A percentile compares a stretch with the other conserved stretches of the same genome.
phyloP scores from a whole-genome alignment of 2,329 filamentous ascomycete genomes.

The Clarireedia hainanense region DNA sequence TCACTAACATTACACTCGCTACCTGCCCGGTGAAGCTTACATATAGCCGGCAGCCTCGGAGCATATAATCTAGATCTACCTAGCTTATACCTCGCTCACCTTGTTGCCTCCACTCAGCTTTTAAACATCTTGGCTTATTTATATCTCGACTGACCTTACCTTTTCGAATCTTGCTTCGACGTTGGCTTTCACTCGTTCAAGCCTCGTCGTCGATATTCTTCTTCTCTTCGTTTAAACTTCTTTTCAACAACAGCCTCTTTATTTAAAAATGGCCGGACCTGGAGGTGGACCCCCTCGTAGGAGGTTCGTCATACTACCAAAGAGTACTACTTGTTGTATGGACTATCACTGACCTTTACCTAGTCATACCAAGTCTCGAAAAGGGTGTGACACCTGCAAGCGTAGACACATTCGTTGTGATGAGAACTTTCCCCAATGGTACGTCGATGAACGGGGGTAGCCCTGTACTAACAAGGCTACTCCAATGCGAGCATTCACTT shows the following conservation, averaged over 20 bases:
- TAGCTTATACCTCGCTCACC: constrained; percentile 14
- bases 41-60: constrained; percentile 25
- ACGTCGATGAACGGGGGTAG: constrained; percentile 28
- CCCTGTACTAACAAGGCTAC: neutral
- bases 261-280: constrained; percentile 72
- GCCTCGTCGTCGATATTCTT: constrained; percentile 28
- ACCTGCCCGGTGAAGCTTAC: constrained; percentile 13
- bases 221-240: constrained; percentile 8
- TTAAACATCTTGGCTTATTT: constrained; percentile 1
- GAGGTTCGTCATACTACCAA: constrained; percentile 38
- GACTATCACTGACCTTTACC: constrained; percentile 15
- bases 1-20: constrained; percentile 22
- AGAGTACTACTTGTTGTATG: neutral
- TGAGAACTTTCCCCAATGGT: constrained; percentile 97
- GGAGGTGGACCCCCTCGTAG: constrained; percentile 84
- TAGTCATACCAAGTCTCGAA: constrained; percentile 97
- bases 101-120: constrained; percentile 8
- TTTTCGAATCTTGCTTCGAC: constrained; percentile 18
- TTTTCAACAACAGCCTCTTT: constrained; percentile 21
- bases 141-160: constrained; percentile 8
- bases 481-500: constrained; percentile 2
- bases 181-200: constrained; percentile 32
- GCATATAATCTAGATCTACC: constrained; percentile 10
- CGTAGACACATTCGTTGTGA: constrained; percentile 95
- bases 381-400: constrained; percentile 98